These are phyloP conservation scores for Boletus vinaceobasis DNA, from an alignment of 768 basidiomycete species.

Conservation along the genomic window DNA sequence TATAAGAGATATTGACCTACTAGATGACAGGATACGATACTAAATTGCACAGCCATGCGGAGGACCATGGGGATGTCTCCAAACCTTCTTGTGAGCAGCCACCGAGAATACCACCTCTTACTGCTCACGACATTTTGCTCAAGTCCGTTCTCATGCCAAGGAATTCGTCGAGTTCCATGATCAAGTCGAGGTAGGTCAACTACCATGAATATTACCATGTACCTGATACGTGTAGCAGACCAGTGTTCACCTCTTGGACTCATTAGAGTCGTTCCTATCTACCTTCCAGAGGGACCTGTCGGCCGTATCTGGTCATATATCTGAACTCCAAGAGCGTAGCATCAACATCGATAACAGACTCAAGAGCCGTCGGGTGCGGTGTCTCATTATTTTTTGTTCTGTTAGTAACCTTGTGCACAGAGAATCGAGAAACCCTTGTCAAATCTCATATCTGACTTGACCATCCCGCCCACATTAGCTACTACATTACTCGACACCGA, in stretches of 20 bases:
- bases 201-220: background rate
- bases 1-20: background rate
- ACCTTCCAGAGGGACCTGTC: constrained; percentile 95
- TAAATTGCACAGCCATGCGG: background rate
- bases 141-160: constrained; percentile 41
- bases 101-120: background rate
- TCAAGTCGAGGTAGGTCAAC: constrained; percentile 69
- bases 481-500: constrained; percentile 77
- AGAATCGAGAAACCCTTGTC: constrained; percentile 86
- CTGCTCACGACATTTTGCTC: background rate
- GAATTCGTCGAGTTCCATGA: constrained; percentile 89
- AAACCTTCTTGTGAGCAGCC: constrained; percentile 16
- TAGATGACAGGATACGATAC: constrained; percentile 6
- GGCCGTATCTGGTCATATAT: constrained; percentile 93
- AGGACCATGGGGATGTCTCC: background rate
- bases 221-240: constrained; percentile 48
- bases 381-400: background rate
- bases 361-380: constrained; percentile 75
- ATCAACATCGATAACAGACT: constrained; percentile 87
- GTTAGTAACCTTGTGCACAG: constrained; percentile 40
- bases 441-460: constrained; percentile 73
- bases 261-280: constrained; percentile 86
- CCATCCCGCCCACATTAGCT: constrained; percentile 77
- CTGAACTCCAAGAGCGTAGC: constrained; percentile 86
- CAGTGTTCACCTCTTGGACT: constrained; percentile 80